phyloP scores from a whole-genome alignment of 352 stramenopile genomes.

The Phytophthora crassamura region DNA sequence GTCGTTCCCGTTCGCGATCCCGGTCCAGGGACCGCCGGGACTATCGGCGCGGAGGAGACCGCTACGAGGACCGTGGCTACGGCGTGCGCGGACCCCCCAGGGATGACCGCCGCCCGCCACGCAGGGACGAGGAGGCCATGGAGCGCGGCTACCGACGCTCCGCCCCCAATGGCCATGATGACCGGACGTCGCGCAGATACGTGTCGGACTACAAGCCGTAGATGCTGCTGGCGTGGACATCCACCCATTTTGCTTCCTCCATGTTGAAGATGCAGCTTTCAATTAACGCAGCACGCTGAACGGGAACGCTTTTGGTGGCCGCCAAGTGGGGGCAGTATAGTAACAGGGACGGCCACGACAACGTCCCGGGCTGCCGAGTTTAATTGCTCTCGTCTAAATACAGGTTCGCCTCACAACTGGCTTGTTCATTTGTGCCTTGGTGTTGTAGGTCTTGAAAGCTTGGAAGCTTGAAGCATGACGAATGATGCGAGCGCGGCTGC shows the following conservation, averaged over 20 bases:
- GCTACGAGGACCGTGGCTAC: conserved; percentile 52
- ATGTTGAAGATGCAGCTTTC: conserved; percentile 17
- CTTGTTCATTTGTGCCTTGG: conserved; percentile 1
- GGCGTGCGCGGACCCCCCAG: conserved; percentile 16
- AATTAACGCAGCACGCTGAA: conserved; percentile 2
- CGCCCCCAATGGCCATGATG: conserved; percentile 54
- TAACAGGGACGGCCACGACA: conserved; percentile 2
- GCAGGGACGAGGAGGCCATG: conserved; percentile 38
- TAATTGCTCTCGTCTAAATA: conserved; percentile 10
- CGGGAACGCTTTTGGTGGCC: neutral
- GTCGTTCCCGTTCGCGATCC: conserved; percentile 27
- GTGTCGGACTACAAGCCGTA: conserved; percentile 52
- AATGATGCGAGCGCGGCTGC: conserved; percentile 13
- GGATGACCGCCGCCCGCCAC: conserved; percentile 22
- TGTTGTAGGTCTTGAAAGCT: neutral
- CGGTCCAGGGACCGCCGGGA: conserved; percentile 36
- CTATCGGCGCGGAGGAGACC: conserved; percentile 33
- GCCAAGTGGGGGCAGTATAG: conserved; percentile 23
- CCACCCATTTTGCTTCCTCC: conserved; percentile 3
- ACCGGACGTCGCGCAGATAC: conserved; percentile 63
- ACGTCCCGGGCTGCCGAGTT: neutral
- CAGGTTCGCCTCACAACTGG: conserved; percentile 7
- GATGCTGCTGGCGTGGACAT: conserved; percentile 9
- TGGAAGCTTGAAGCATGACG: conserved; percentile 7
- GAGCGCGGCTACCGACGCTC: conserved; percentile 51